Evolutionary conservation across 345 rosid species (phyloP).

Genomic region (Pseudoturritis turrita): DNA sequence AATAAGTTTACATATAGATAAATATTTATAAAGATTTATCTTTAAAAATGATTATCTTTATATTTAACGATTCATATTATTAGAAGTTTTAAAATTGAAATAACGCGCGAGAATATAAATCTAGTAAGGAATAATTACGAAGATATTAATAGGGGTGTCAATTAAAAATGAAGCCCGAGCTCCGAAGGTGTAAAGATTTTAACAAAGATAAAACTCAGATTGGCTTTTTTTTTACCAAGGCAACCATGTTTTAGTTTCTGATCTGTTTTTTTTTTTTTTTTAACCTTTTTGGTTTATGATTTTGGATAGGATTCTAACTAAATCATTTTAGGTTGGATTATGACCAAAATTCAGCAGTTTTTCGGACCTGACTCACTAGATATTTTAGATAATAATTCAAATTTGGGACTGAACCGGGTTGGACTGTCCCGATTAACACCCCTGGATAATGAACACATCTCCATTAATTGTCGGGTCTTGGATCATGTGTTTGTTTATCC

Average conservation of each 20-base stretch:
- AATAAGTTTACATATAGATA: too few relatives aligned
- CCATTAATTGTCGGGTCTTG: constrained; percentile 16
- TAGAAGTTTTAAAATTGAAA: too few relatives aligned
- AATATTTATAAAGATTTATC: too few relatives aligned
- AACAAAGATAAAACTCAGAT: neutral
- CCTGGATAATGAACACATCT: constrained; percentile 22
- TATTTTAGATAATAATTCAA: constrained; percentile 12
- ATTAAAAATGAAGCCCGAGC: neutral
- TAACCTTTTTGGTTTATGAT: neutral
- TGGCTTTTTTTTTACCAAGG: neutral
- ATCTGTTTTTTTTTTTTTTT: neutral
- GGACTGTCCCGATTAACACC: constrained; percentile 21
- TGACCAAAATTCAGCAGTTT: neutral
- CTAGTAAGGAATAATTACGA: neutral
- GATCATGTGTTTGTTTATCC: constrained; percentile 18
- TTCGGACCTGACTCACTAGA: neutral
- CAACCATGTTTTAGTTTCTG: neutral
- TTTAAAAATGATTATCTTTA: too few relatives aligned
- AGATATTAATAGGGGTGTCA: neutral
- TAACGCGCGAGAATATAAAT: too few relatives aligned
- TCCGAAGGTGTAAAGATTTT: neutral
- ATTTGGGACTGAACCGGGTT: neutral
- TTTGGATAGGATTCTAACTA: neutral
- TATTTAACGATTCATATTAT: too few relatives aligned
- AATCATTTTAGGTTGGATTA: neutral